A percentile compares a stretch with the other conserved stretches of the same genome.
Evolutionary conservation across 768 basidiomycete genomes (phyloP).

Genomic region (Lentinula aciculospora): DNA sequence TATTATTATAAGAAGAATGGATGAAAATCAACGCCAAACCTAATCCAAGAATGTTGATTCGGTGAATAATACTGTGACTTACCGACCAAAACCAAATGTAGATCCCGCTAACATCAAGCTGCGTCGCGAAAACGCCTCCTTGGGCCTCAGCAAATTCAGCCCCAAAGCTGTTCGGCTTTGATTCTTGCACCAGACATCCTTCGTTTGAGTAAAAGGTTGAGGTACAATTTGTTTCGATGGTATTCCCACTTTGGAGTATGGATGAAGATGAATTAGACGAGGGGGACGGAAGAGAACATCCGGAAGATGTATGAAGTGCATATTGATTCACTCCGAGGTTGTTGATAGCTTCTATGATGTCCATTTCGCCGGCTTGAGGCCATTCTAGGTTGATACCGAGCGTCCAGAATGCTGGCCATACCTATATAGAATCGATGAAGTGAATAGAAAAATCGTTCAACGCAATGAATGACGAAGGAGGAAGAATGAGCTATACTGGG

Average conservation of each 20-base stretch:
- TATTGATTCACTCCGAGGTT: conserved; percentile 44
- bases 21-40: no score
- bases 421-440: conserved; percentile 15
- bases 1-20: no score
- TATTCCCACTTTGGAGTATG: no score
- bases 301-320: conserved; percentile 43
- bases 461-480: no score
- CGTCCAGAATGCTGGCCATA: conserved; percentile 46
- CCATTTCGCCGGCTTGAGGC: conserved; percentile 40
- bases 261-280: no score
- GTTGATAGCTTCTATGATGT: conserved; percentile 61
- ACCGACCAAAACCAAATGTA: conserved; percentile 8
- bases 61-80: not conserved
- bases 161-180: conserved; percentile 40
- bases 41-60: no score
- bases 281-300: no score
- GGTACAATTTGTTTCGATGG: conserved; percentile 25
- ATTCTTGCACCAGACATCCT: conserved; percentile 42
- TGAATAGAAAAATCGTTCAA: not conserved
- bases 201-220: no score
- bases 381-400: conserved; percentile 29
- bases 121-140: conserved; percentile 33
- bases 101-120: conserved; percentile 6
- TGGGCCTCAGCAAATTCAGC: conserved; percentile 41
- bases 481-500: no score